Evolutionary conservation across 495 filamentous ascomycete genomes (phyloP).

Genomic region (Glarea lozoyensis): DNA sequence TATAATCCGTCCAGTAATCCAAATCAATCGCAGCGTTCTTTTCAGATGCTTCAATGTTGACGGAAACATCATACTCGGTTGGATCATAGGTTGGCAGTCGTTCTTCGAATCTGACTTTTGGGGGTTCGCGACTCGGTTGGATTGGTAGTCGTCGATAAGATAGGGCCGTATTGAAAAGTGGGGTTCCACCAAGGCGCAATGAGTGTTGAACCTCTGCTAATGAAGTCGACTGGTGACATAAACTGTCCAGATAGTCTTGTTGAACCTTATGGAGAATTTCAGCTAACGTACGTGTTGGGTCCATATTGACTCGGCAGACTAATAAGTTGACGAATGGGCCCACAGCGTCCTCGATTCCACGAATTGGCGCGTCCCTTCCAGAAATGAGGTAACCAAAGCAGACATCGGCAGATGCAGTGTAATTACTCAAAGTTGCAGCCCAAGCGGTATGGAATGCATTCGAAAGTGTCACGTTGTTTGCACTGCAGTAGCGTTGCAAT

Average conservation of each 20-base stretch:
- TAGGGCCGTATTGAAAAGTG: constrained; percentile 49
- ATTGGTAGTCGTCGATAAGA: constrained; percentile 22
- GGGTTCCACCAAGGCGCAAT: constrained; percentile 37
- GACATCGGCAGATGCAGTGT: constrained; percentile 44
- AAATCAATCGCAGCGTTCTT: constrained; percentile 38
- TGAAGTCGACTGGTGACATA: constrained; percentile 43
- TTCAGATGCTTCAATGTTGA: constrained; percentile 45
- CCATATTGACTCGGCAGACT: constrained; percentile 6
- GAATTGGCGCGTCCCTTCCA: constrained; percentile 12
- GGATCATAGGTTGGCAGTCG: constrained; percentile 40
- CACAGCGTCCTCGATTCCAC: constrained; percentile 22
- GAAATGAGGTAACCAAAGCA: constrained; percentile 39
- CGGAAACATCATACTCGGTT: constrained; percentile 44
- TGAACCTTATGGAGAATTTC: constrained; percentile 38
- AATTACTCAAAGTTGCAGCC: constrained; percentile 44
- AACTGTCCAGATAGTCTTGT: constrained; percentile 36
- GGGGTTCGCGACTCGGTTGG: not conserved
- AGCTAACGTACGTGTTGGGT: constrained; percentile 14
- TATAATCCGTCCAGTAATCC: constrained; percentile 46
- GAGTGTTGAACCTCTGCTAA: constrained; percentile 48
- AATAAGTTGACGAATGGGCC: constrained; percentile 15
- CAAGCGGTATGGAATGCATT: constrained; percentile 41
- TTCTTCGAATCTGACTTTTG: constrained; percentile 4
- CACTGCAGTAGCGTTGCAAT: not conserved
- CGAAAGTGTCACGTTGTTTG: constrained; percentile 1